These are phyloP conservation scores for Pseudogymnoascus destructans DNA, from an alignment of 2,329 filamentous ascomycete species.

Conservation along the genomic window DNA sequence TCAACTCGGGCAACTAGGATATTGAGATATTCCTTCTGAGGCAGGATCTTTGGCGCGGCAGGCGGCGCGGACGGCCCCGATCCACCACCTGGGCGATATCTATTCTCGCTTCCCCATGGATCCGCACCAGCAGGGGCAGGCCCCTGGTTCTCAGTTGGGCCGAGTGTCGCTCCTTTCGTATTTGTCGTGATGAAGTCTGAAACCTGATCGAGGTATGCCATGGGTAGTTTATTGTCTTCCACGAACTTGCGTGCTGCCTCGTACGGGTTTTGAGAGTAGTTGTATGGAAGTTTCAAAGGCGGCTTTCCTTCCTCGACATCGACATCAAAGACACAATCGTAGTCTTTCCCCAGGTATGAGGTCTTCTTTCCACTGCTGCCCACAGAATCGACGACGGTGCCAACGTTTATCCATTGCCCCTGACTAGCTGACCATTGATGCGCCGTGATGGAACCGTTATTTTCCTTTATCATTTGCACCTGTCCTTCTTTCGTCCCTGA, in stretches of 20 bases:
- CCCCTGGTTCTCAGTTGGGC: constrained; percentile 37
- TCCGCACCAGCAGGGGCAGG: constrained; percentile 42
- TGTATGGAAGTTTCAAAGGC: constrained; percentile 85
- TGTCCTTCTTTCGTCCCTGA: constrained; percentile 93
- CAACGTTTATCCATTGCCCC: constrained; percentile 72
- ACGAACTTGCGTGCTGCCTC: constrained; percentile 86
- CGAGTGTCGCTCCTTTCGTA: constrained; percentile 75
- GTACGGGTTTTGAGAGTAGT: constrained; percentile 83
- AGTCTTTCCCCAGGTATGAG: constrained; percentile 70
- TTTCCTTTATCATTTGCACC: constrained; percentile 78
- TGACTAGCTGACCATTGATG: constrained; percentile 67
- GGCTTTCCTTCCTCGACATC: constrained; percentile 93
- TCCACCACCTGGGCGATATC: constrained; percentile 63
- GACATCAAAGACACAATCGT: constrained; percentile 93
- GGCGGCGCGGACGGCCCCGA: constrained; percentile 28
- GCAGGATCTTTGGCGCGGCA: constrained; percentile 47
- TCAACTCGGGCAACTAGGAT: constrained; percentile 63
- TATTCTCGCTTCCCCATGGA: constrained; percentile 63
- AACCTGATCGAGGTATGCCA: constrained; percentile 80
- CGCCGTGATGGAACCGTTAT: constrained; percentile 69
- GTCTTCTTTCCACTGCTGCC: constrained; percentile 71
- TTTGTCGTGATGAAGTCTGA: constrained; percentile 87
- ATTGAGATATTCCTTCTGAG: constrained; percentile 65
- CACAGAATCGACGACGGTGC: constrained; percentile 84
- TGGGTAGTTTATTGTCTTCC: constrained; percentile 72